Conservation (phyloP, 345 rosid species). For the Atalantia buxifolia region DNA sequence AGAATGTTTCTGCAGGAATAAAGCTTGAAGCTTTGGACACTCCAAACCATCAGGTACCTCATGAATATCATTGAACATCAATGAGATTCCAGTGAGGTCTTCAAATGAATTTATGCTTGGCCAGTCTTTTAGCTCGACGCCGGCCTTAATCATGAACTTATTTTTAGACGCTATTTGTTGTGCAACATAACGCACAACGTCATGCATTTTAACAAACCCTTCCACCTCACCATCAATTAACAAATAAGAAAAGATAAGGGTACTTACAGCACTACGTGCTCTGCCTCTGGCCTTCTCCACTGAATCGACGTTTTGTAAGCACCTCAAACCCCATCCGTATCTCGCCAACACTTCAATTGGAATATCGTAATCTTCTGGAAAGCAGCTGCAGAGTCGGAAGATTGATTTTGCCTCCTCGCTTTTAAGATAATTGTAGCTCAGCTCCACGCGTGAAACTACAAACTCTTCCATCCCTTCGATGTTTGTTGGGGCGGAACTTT, state of each 20-base stretch:
- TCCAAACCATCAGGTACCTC: not conserved
- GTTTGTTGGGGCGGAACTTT: not conserved
- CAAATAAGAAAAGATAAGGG: not conserved
- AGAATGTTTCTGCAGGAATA: not conserved
- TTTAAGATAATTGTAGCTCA: not conserved
- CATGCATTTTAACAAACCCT: not conserved
- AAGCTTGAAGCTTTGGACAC: not conserved
- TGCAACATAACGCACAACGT: not conserved
- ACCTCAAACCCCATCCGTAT: not conserved
- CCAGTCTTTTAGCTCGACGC: not conserved
- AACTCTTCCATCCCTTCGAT: not conserved
- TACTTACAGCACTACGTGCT: not conserved
- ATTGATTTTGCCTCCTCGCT: not conserved
- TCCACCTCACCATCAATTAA: not conserved
- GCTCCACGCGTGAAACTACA: not conserved
- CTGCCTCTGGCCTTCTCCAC: not conserved
- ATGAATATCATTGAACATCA: not conserved
- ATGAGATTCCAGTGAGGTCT: not conserved
- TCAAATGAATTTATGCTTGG: not conserved
- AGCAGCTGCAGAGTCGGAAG: constrained; percentile 6
- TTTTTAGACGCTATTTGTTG: not conserved
- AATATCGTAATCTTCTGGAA: constrained; percentile 12
- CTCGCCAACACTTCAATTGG: constrained; percentile 1
- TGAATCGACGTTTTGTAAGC: not conserved
- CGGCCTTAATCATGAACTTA: not conserved